Evolutionary conservation across 2,329 filamentous ascomycete genomes (phyloP), one percentile per base, ranked within the genome.

Genomic region (Emmonsiellopsis sp.): DNA sequence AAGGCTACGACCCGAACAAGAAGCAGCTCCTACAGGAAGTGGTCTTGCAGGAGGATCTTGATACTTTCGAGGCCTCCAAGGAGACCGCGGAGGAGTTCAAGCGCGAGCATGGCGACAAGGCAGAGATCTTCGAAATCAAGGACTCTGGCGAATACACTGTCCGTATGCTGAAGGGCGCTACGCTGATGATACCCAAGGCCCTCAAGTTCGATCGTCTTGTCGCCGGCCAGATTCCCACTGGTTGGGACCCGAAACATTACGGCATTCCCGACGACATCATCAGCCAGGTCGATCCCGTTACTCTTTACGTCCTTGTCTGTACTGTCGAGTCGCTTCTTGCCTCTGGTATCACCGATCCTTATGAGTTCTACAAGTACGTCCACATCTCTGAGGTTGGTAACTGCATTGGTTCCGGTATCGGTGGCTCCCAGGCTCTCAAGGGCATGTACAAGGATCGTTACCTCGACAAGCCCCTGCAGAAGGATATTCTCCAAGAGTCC

Each of bases 301-400:
- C 93, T 1, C 80, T 98, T 48, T 98, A 89, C 68, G 89, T 97
- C 32, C 86, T 98, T 45, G 91, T 97, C 46, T 94, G 89, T 52
- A 95, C 91, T 47, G 89, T 87, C 1, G 94, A 98, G 73, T 85
- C 91, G 55, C 84, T 98, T 7, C 80, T 98, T 50, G 86, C 89
- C 32, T 86, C 89, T 58, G 93, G 93, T 84, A 92, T 98, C 70
- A 97, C 93, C 30, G 94, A 98, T 68, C 94, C 93, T 16, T 98
- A 97, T 68, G 93, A 98, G 75, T 97, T 98, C 76, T 98, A 98
- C 82, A 91, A 97, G 78, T 98, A 98, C 66, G 91, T 98, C 58
- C 93, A 98, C 72, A 84, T 98, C 57, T 97, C 93, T 7, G 89
- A 98, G 69, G 88, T 98, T 50, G 93, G 93, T 71, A 98, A 98